Conservation (phyloP, 805 yeast genomes). For the Tetrapisispora namnaoensis region DNA sequence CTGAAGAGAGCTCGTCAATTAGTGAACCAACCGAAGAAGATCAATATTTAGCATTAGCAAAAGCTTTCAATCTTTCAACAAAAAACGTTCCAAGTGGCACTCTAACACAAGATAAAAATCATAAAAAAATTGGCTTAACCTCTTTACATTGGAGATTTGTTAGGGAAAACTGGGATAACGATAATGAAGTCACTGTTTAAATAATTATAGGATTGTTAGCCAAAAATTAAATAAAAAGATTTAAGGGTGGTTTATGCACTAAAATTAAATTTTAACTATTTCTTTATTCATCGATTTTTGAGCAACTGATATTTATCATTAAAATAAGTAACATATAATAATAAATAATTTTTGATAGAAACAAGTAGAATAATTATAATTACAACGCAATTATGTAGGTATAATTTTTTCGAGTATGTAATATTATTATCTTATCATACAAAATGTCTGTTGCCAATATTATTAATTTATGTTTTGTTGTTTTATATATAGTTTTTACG, state of each 20-base stretch:
- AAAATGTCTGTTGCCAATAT: no score
- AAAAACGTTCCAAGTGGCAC: slow-evolving; percentile 64
- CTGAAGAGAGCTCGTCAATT: not conserved
- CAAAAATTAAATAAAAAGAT: not conserved
- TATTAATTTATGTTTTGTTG: no score
- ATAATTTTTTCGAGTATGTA: no score
- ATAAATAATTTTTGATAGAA: not conserved
- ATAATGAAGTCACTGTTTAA: slow-evolving; percentile 42
- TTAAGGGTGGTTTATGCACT: not conserved
- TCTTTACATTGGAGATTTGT: slow-evolving; percentile 63
- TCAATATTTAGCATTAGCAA: slow-evolving; percentile 34
- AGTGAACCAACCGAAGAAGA: slow-evolving; percentile 22
- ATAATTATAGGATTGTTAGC: not conserved
- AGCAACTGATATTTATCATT: not conserved
- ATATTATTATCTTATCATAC: no score
- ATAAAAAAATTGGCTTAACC: slow-evolving; percentile 33
- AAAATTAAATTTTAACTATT: not conserved
- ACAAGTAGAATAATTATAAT: not conserved
- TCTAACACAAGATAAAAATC: slow-evolving; percentile 44
- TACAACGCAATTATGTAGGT: not conserved
- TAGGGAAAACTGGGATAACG: slow-evolving; percentile 45
- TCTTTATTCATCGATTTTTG: not conserved
- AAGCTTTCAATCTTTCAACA: slow-evolving; percentile 46
- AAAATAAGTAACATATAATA: not conserved
- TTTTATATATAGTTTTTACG: no score